Conservation (phyloP, 345 rosid species). For the Combretum micranthum region DNA sequence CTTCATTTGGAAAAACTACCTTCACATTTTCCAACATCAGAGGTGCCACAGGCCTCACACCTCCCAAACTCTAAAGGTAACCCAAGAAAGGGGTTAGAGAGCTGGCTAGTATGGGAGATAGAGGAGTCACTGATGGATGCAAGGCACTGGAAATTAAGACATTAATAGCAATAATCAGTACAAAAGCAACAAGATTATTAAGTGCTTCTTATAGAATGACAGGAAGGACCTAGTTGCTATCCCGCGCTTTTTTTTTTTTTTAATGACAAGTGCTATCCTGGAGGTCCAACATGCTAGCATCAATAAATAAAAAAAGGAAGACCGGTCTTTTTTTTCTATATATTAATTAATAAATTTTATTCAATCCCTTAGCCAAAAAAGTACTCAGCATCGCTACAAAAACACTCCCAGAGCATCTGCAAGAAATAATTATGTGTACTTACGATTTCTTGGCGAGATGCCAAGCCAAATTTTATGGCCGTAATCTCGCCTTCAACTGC, state of each 20-base stretch:
- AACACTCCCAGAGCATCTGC: background rate
- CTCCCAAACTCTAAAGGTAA: slow-evolving; percentile 87
- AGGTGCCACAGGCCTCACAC: slow-evolving; percentile 87
- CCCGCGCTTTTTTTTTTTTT: too few relatives aligned
- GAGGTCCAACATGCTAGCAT: too few relatives aligned
- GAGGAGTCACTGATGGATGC: slow-evolving; percentile 70
- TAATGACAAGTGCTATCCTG: too few relatives aligned
- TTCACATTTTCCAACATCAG: slow-evolving; percentile 81
- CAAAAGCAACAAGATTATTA: slow-evolving; percentile 1
- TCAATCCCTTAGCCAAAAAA: background rate
- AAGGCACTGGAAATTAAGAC: slow-evolving; percentile 28
- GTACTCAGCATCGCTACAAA: background rate
- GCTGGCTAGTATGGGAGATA: slow-evolving; percentile 69
- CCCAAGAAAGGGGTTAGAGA: slow-evolving; percentile 79
- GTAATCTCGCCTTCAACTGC: slow-evolving; percentile 56
- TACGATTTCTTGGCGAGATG: slow-evolving; percentile 62
- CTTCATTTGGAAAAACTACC: slow-evolving; percentile 30
- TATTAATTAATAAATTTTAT: background rate
- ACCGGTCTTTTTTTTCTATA: too few relatives aligned
- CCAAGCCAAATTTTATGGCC: slow-evolving; percentile 67
- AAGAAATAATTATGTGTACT: slow-evolving; percentile 25
- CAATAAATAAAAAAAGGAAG: too few relatives aligned
- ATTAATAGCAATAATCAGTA: slow-evolving; percentile 1
- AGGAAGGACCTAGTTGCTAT: too few relatives aligned
- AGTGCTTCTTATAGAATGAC: too few relatives aligned